phyloP scores from a whole-genome alignment of 1,284 basidiomycete species.

The Pseudomicrostroma phylloplanum region DNA sequence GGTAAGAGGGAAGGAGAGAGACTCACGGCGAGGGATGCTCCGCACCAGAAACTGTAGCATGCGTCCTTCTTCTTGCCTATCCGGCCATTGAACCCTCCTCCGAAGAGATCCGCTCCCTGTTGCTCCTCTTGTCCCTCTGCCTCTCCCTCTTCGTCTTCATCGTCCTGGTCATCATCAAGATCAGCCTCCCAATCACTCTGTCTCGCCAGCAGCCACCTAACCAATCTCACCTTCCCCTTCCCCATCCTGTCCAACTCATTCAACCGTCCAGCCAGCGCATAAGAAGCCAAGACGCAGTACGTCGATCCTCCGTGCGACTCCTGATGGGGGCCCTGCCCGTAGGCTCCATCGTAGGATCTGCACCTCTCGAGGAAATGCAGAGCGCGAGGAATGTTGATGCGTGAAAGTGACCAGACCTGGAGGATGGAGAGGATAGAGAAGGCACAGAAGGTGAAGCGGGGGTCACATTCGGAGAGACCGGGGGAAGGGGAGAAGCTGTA shows the following conservation, averaged over 20 bases:
- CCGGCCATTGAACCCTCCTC: constrained; percentile 35
- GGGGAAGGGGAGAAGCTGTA: constrained; percentile 11
- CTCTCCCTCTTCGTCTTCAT: constrained; percentile 15
- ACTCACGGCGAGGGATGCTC: constrained; percentile 27
- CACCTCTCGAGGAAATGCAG: constrained; percentile 58
- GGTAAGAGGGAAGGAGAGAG: not conserved
- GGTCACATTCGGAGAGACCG: constrained; percentile 54
- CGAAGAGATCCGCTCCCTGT: not conserved
- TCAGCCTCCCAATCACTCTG: constrained; percentile 4
- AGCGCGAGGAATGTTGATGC: constrained; percentile 63
- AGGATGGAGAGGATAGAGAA: constrained; percentile 73
- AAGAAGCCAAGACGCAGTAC: constrained; percentile 77
- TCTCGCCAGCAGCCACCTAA: not conserved
- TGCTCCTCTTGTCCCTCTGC: not conserved
- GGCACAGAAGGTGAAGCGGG: constrained; percentile 81
- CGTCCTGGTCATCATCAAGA: constrained; percentile 18
- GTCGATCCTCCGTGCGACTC: constrained; percentile 92
- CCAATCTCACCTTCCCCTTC: constrained; percentile 10
- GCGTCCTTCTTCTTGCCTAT: constrained; percentile 33
- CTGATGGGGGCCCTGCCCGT: constrained; percentile 69
- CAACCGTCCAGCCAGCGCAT: constrained; percentile 56
- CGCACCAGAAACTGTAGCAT: constrained; percentile 50
- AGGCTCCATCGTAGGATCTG: constrained; percentile 83
- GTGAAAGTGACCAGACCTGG: constrained; percentile 68
- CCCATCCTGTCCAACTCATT: no score